These are phyloP conservation scores for Ophiocordyceps robertsii DNA, from an alignment of 2,329 filamentous ascomycete genomes.

Conservation along the genomic window DNA sequence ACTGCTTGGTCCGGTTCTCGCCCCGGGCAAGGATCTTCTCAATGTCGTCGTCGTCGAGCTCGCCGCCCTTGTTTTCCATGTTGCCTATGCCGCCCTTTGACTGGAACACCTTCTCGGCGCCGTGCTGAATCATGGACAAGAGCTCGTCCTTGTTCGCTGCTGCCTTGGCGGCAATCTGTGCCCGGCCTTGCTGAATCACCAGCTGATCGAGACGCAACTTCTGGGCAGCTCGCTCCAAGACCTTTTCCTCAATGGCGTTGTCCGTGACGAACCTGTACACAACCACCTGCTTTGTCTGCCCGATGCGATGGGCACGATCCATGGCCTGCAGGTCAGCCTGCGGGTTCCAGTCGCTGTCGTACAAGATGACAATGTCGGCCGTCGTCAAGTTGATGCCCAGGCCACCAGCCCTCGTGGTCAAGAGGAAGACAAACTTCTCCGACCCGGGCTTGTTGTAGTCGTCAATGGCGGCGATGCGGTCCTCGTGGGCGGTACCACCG, in stretches of 20 bases:
- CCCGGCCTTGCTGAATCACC: slow-evolving; percentile 93
- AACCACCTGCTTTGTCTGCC: slow-evolving; percentile 93
- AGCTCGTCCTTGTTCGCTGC: slow-evolving; percentile 94
- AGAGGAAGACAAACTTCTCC: slow-evolving; percentile 90
- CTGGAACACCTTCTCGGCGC: slow-evolving; percentile 87
- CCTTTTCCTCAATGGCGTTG: slow-evolving; percentile 97
- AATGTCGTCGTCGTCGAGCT: slow-evolving; percentile 77
- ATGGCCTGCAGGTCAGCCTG: slow-evolving; percentile 97
- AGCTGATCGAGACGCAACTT: slow-evolving; percentile 93
- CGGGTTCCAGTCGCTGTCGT: slow-evolving; percentile 97
- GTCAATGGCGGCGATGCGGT: slow-evolving; percentile 93
- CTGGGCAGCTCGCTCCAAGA: slow-evolving; percentile 88
- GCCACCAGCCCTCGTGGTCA: slow-evolving; percentile 91
- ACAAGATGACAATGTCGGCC: slow-evolving; percentile 91
- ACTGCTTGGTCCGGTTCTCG: slow-evolving; percentile 74
- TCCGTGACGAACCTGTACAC: slow-evolving; percentile 97
- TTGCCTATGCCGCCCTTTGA: slow-evolving; percentile 51
- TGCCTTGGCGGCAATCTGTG: slow-evolving; percentile 79
- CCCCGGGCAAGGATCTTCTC: slow-evolving; percentile 77
- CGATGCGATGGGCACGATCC: slow-evolving; percentile 97
- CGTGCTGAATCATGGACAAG: slow-evolving; percentile 96
- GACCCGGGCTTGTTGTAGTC: slow-evolving; percentile 95
- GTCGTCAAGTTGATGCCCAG: slow-evolving; percentile 92
- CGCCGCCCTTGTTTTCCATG: slow-evolving; percentile 43
- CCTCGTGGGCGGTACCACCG: slow-evolving; percentile 90